These are phyloP conservation scores for Roridomyces roridus DNA, from an alignment of 768 basidiomycete species.

Conservation along the genomic window DNA sequence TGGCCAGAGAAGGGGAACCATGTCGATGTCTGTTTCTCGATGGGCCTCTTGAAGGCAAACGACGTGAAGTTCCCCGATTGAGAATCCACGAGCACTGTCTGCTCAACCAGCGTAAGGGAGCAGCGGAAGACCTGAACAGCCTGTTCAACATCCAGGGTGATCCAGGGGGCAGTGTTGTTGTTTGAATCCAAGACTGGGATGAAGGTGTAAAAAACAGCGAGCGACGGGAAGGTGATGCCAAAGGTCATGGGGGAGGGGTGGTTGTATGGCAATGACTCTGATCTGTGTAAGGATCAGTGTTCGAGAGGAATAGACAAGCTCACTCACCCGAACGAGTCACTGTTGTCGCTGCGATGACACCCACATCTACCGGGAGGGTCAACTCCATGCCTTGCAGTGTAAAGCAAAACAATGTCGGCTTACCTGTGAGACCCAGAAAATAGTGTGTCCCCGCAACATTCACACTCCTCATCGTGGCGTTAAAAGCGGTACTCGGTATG, in stretches of 20 bases:
- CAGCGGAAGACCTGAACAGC: too few relatives aligned
- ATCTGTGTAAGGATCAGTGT: neutral
- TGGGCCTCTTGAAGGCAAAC: neutral
- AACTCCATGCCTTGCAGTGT: neutral
- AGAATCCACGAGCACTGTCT: neutral
- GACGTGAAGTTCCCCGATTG: neutral
- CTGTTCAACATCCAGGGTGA: neutral
- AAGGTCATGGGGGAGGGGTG: too few relatives aligned
- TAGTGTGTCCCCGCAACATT: neutral
- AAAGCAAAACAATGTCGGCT: neutral
- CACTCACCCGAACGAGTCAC: too few relatives aligned
- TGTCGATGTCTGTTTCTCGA: neutral
- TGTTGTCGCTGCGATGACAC: neutral
- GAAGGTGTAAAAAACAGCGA: neutral
- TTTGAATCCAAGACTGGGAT: neutral
- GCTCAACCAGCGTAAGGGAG: neutral
- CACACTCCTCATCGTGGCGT: too few relatives aligned
- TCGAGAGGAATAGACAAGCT: too few relatives aligned
- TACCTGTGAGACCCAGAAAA: too few relatives aligned
- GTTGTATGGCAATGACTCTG: neutral
- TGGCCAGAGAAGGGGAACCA: neutral
- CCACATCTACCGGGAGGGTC: neutral
- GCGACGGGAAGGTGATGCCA: too few relatives aligned
- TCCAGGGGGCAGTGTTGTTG: too few relatives aligned
- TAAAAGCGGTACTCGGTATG: too few relatives aligned